phyloP scores from a whole-genome alignment of 2,329 filamentous ascomycete species.

The Colletotrichum noveboracense region DNA sequence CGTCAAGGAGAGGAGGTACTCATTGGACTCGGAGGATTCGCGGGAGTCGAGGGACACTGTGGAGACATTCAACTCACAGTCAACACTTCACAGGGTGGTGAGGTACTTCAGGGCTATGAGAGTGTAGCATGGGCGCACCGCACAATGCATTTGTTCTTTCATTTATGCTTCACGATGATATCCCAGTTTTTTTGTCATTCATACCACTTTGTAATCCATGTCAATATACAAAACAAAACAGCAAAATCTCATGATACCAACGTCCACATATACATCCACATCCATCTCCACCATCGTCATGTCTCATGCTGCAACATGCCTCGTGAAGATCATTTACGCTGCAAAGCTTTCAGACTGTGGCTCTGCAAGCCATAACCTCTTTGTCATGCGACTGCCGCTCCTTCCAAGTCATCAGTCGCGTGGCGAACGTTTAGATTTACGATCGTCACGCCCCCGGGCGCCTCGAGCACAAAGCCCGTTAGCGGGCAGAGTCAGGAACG shows the following conservation, averaged over 20 bases:
- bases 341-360: neutral
- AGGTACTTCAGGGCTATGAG: conserved; percentile 12
- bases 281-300: neutral
- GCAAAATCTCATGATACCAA: neutral
- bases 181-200: neutral
- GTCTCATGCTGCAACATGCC: neutral
- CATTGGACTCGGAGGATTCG: conserved; percentile 18
- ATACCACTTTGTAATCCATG: neutral
- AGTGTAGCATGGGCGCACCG: neutral
- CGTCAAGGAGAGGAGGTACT: conserved; percentile 23
- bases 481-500: neutral
- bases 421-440: neutral
- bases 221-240: neutral
- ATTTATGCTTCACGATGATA: neutral
- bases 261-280: neutral
- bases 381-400: neutral
- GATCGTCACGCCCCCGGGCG: neutral
- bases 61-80: conserved; percentile 6
- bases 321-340: neutral
- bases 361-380: neutral
- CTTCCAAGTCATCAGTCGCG: neutral
- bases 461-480: neutral
- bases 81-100: neutral
- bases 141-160: neutral
- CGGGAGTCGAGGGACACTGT: conserved; percentile 7